Evolutionary conservation across 2,329 filamentous ascomycete genomes (phyloP).

Genomic region (Aspergillus phoenicis): DNA sequence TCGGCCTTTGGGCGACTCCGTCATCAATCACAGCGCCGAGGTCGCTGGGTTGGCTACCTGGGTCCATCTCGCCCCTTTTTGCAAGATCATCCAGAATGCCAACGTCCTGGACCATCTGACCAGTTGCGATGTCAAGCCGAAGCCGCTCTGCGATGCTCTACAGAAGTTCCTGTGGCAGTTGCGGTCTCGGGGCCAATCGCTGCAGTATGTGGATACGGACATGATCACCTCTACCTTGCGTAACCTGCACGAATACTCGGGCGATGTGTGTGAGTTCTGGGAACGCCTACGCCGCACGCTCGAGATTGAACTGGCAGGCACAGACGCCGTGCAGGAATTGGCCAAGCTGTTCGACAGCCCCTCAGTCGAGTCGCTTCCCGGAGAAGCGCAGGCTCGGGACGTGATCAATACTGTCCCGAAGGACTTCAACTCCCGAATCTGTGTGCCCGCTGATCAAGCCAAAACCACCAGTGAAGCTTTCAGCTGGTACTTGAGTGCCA

Average conservation of each 20-base stretch:
- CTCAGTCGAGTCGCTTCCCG: slow-evolving; percentile 12
- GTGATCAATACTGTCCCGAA: slow-evolving; percentile 38
- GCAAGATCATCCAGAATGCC: slow-evolving; percentile 56
- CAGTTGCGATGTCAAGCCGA: slow-evolving; percentile 51
- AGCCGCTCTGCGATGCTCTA: slow-evolving; percentile 54
- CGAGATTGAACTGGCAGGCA: slow-evolving; percentile 55
- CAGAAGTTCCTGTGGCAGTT: slow-evolving; percentile 56
- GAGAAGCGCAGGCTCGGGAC: slow-evolving; percentile 26
- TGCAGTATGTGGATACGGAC: slow-evolving; percentile 46
- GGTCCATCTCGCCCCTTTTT: slow-evolving; percentile 62
- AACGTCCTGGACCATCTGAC: slow-evolving; percentile 50
- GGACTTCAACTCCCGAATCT: slow-evolving; percentile 43
- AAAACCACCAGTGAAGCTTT: slow-evolving; percentile 43
- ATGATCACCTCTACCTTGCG: slow-evolving; percentile 44
- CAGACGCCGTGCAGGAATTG: slow-evolving; percentile 44
- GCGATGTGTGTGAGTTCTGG: slow-evolving; percentile 59
- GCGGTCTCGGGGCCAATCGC: slow-evolving; percentile 46
- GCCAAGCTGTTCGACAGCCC: slow-evolving; percentile 53
- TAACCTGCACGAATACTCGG: slow-evolving; percentile 48
- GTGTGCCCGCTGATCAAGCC: slow-evolving; percentile 41
- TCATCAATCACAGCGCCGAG: slow-evolving; percentile 49
- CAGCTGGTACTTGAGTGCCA: slow-evolving; percentile 33
- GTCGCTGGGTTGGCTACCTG: slow-evolving; percentile 61
- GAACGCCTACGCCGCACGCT: slow-evolving; percentile 55
- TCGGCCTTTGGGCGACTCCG: slow-evolving; percentile 52